A percentile compares a stretch with the other conserved stretches of the same genome.
Conservation (phyloP, 2,329 filamentous ascomycete species). For the Penicillium freii region DNA sequence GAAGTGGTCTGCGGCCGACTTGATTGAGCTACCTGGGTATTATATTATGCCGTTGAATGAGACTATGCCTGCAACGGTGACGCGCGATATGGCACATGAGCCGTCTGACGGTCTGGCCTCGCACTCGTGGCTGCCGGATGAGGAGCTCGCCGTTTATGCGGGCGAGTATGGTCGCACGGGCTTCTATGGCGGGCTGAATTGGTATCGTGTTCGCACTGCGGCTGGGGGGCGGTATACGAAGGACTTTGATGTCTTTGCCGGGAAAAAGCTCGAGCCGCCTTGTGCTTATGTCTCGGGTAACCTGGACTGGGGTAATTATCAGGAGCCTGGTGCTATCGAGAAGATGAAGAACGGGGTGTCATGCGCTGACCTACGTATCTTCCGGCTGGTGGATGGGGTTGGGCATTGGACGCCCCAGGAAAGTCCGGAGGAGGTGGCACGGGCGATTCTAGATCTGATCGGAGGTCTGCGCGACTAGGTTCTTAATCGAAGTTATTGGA, state of each 20-base stretch:
- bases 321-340: slow-evolving; percentile 64
- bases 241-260: slow-evolving; percentile 60
- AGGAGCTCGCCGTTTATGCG: slow-evolving; percentile 60
- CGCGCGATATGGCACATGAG: slow-evolving; percentile 54
- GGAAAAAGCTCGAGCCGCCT: slow-evolving; percentile 61
- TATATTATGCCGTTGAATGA: slow-evolving; percentile 63
- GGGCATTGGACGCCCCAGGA: slow-evolving; percentile 73
- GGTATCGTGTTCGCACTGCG: slow-evolving; percentile 62
- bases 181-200: slow-evolving; percentile 66
- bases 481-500: background rate
- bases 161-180: slow-evolving; percentile 60
- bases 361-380: slow-evolving; percentile 55
- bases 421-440: slow-evolving; percentile 53
- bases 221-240: slow-evolving; percentile 43
- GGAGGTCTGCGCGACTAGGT: background rate
- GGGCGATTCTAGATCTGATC: slow-evolving; percentile 17
- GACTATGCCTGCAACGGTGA: slow-evolving; percentile 60
- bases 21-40: slow-evolving; percentile 63
- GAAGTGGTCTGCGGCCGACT: slow-evolving; percentile 49
- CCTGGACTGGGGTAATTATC: slow-evolving; percentile 67
- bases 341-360: slow-evolving; percentile 48
- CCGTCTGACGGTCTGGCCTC: slow-evolving; percentile 36
- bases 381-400: slow-evolving; percentile 56
- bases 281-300: slow-evolving; percentile 61
- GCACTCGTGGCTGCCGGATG: slow-evolving; percentile 55